Percentiles rank a stretch among this genome's conserved stretches.
Conservation (phyloP, 129 eudicot species). For the Scalesia atractyloides region DNA sequence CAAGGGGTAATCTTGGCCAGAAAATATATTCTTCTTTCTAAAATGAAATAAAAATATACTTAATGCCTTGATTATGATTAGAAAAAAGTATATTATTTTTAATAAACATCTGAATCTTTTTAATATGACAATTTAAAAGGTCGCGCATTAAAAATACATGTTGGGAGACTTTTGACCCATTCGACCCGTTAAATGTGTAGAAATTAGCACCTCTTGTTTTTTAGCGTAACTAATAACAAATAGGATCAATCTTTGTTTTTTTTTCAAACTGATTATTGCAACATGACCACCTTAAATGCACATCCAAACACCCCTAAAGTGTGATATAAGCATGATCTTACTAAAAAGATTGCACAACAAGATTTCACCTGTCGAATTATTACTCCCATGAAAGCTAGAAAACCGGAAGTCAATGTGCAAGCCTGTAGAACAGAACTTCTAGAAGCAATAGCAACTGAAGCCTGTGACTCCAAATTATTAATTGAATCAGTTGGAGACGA, state of each 20-base stretch:
- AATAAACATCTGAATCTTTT: too few species aligned
- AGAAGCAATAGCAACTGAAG: constrained; percentile 48
- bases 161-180: too few species aligned
- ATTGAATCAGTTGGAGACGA: constrained; percentile 31
- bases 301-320: constrained; percentile 6
- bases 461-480: constrained; percentile 38
- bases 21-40: neutral
- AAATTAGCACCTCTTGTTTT: constrained; percentile 5
- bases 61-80: neutral
- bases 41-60: neutral
- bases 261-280: neutral
- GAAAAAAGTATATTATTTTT: too few species aligned
- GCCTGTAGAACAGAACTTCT: constrained; percentile 83
- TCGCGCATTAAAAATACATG: too few species aligned
- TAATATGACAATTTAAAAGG: too few species aligned
- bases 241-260: neutral
- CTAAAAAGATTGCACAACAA: constrained; percentile 1
- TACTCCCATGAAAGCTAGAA: constrained; percentile 65
- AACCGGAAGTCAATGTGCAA: constrained; percentile 69
- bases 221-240: neutral
- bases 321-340: constrained; percentile 11
- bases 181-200: neutral
- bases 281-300: constrained; percentile 5
- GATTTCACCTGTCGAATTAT: constrained; percentile 71
- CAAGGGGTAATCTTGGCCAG: neutral